phyloP scores from a whole-genome alignment of 805 yeast species.

The Tetrapisispora phaffii region DNA sequence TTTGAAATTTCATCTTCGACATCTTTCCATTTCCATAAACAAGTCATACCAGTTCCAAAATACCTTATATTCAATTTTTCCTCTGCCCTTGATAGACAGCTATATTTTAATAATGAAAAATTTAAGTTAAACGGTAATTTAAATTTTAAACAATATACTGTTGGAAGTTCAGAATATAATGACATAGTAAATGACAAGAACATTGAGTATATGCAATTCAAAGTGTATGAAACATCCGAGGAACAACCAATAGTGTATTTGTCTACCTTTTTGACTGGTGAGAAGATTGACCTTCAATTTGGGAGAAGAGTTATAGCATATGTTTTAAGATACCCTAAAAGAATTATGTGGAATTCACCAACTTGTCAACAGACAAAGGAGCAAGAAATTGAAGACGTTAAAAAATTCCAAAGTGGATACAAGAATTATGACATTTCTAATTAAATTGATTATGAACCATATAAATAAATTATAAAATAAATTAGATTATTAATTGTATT shows the following conservation, averaged over 20 bases:
- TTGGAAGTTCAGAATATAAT: conserved; percentile 20
- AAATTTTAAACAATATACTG: conserved; percentile 31
- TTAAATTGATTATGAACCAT: neutral
- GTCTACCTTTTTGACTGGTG: conserved; percentile 25
- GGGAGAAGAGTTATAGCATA: conserved; percentile 72
- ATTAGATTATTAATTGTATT: neutral
- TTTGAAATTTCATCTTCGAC: conserved; percentile 59
- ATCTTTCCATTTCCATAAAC: conserved; percentile 69
- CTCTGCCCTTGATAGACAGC: conserved; percentile 37
- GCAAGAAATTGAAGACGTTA: conserved; percentile 59
- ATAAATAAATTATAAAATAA: neutral
- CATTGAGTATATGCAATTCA: conserved; percentile 29
- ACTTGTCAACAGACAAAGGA: conserved; percentile 49
- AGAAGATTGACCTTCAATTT: conserved; percentile 63
- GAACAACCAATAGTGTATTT: conserved; percentile 26
- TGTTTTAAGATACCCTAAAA: conserved; percentile 47
- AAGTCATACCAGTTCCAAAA: conserved; percentile 60
- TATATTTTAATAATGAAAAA: conserved; percentile 39
- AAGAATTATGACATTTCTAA: conserved; percentile 41
- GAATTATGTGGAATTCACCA: conserved; percentile 61
- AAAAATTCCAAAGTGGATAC: conserved; percentile 47
- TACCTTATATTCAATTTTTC: conserved; percentile 36
- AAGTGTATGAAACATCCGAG: conserved; percentile 27
- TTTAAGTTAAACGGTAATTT: conserved; percentile 35
- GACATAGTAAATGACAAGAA: conserved; percentile 21